These are phyloP conservation scores for Aspergillus chevalieri DNA, from an alignment of 2,329 filamentous ascomycete genomes.

Conservation along the genomic window DNA sequence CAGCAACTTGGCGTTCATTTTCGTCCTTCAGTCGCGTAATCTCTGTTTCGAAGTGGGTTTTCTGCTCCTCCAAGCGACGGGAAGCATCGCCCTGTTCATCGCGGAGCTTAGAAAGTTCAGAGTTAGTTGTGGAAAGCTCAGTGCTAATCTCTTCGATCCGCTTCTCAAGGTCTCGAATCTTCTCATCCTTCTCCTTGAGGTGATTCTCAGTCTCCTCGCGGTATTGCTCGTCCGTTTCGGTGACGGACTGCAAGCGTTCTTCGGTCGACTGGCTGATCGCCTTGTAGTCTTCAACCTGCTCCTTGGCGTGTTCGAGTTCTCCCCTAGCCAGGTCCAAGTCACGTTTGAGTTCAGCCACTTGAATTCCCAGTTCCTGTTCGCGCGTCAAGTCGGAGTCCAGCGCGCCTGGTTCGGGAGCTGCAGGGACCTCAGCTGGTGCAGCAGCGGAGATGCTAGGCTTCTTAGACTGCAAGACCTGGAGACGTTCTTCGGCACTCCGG, in stretches of 20 bases:
- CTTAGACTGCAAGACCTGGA: constrained; percentile 73
- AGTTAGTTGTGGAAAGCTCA: constrained; percentile 76
- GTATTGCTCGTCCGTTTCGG: constrained; percentile 76
- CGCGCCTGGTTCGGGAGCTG: constrained; percentile 40
- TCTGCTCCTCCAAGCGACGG: constrained; percentile 72
- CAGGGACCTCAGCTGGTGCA: constrained; percentile 36
- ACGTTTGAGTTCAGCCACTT: constrained; percentile 79
- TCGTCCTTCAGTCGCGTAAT: constrained; percentile 77
- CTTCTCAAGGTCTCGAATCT: constrained; percentile 74
- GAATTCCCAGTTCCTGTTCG: constrained; percentile 74
- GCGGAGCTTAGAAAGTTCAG: constrained; percentile 71
- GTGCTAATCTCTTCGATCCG: constrained; percentile 75
- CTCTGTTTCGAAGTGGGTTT: constrained; percentile 69
- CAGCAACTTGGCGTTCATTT: constrained; percentile 69
- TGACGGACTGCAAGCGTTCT: constrained; percentile 74
- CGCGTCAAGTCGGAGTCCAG: constrained; percentile 55
- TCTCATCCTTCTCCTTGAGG: constrained; percentile 69
- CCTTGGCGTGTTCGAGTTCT: constrained; percentile 74
- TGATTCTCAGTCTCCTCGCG: constrained; percentile 75
- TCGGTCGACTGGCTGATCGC: constrained; percentile 80
- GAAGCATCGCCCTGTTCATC: constrained; percentile 71
- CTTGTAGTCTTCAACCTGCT: constrained; percentile 81
- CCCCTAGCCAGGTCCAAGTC: constrained; percentile 74
- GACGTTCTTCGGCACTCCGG: constrained; percentile 80
- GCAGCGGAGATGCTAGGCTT: constrained; percentile 61